phyloP scores from a whole-genome alignment of 768 basidiomycete genomes.

The Boletellus emodensis region DNA sequence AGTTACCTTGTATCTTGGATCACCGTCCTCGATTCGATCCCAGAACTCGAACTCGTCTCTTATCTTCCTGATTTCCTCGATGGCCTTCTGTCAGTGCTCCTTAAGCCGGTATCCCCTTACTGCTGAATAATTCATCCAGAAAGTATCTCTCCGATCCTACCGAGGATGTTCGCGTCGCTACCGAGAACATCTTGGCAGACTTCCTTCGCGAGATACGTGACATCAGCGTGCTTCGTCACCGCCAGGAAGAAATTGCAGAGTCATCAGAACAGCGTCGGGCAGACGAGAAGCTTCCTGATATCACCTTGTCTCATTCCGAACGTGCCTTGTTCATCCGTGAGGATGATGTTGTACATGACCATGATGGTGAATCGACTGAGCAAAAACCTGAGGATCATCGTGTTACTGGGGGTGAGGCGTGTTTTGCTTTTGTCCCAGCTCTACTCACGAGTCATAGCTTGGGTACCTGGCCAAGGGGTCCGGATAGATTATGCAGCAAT shows the following conservation, averaged over 20 bases:
- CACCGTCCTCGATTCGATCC: slow-evolving; percentile 90
- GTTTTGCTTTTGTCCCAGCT: neutral
- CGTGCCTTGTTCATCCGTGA: slow-evolving; percentile 51
- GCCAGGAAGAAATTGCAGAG: slow-evolving; percentile 52
- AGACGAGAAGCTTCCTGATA: slow-evolving; percentile 55
- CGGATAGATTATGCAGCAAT: slow-evolving; percentile 87
- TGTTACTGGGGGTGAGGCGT: slow-evolving; percentile 57
- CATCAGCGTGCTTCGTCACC: slow-evolving; percentile 70
- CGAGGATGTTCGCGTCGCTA: slow-evolving; percentile 87
- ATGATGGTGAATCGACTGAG: slow-evolving; percentile 44
- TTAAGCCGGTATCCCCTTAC: slow-evolving; percentile 1
- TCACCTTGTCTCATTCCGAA: slow-evolving; percentile 55
- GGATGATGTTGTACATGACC: slow-evolving; percentile 38
- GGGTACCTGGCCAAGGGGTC: slow-evolving; percentile 94
- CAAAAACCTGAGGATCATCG: slow-evolving; percentile 47
- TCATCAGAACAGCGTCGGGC: slow-evolving; percentile 36
- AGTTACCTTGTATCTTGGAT: slow-evolving; percentile 98
- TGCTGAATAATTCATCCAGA: slow-evolving; percentile 37
- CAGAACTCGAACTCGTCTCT: slow-evolving; percentile 91
- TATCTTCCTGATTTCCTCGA: slow-evolving; percentile 95
- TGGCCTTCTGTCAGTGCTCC: slow-evolving; percentile 71
- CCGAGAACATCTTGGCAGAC: slow-evolving; percentile 83
- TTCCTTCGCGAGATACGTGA: slow-evolving; percentile 89
- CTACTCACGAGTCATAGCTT: slow-evolving; percentile 44
- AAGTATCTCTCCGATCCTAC: slow-evolving; percentile 95